phyloP scores from a whole-genome alignment of 1,284 basidiomycete genomes.

The Inonotus obliquus region DNA sequence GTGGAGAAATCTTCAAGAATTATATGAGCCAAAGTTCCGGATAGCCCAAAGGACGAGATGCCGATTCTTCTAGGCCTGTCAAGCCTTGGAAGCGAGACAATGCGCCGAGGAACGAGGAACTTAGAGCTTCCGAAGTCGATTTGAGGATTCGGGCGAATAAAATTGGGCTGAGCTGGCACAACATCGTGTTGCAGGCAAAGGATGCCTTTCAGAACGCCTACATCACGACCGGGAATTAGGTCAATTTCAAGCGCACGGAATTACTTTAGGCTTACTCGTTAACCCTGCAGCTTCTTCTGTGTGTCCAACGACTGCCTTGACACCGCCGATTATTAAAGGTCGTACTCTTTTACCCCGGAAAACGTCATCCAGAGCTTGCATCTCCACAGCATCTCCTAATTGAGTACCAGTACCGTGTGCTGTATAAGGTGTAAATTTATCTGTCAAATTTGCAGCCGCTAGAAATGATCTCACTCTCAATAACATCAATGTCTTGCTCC shows the following conservation, averaged over 20 bases:
- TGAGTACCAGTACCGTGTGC: conserved; percentile 19
- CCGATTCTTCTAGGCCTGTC: neutral
- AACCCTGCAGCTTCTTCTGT: conserved; percentile 22
- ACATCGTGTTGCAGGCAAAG: conserved; percentile 18
- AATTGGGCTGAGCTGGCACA: conserved; percentile 18
- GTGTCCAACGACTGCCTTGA: conserved; percentile 21
- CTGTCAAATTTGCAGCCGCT: neutral
- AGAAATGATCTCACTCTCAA: conserved; percentile 7
- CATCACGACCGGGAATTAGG: neutral
- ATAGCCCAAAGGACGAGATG: conserved; percentile 19
- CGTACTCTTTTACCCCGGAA: conserved; percentile 8
- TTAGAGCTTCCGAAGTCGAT: conserved; percentile 7
- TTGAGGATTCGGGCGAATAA: conserved; percentile 5
- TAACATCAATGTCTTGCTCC: conserved; percentile 5
- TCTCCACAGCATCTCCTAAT: conserved; percentile 18
- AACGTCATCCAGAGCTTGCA: conserved; percentile 11
- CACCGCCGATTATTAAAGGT: conserved; percentile 17
- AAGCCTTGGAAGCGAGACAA: neutral
- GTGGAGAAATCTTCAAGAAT: conserved; percentile 9
- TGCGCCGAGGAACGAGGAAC: conserved; percentile 8
- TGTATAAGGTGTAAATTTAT: neutral
- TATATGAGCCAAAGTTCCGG: conserved; percentile 19
- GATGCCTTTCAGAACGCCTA: conserved; percentile 19
- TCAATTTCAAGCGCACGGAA: neutral
- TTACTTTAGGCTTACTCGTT: conserved; percentile 10